These are phyloP conservation scores for Aspergillus egyptiacus DNA, from an alignment of 495 filamentous ascomycete genomes.

Conservation along the genomic window DNA sequence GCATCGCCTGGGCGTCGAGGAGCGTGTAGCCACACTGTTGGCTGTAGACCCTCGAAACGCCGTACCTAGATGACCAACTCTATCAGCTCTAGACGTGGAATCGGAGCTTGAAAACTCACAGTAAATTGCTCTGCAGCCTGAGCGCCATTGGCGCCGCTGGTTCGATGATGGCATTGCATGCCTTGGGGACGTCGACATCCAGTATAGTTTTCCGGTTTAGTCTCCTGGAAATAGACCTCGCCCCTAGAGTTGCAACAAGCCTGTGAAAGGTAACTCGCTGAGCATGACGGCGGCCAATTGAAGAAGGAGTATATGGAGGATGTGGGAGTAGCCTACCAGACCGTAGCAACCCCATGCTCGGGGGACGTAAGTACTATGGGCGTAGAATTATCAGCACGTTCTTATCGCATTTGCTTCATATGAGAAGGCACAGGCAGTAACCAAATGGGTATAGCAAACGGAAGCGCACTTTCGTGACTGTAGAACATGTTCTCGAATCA, in stretches of 20 bases:
- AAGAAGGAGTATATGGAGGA: neutral
- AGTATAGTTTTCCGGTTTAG: conserved; percentile 84
- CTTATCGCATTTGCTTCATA: neutral
- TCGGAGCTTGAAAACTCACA: conserved; percentile 41
- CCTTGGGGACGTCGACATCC: conserved; percentile 78
- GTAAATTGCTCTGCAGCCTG: conserved; percentile 82
- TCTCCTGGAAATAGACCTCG: conserved; percentile 64
- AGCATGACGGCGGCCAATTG: neutral
- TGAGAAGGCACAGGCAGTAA: neutral
- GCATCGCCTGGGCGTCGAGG: conserved; percentile 69
- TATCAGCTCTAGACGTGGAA: neutral
- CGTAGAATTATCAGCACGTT: neutral
- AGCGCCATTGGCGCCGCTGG: conserved; percentile 86
- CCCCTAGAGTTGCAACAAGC: conserved; percentile 86
- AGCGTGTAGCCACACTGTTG: conserved; percentile 86
- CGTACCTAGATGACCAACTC: conserved; percentile 49
- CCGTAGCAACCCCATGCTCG: conserved; percentile 86
- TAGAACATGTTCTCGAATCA: conserved; percentile 72
- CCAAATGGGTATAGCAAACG: neutral
- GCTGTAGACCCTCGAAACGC: conserved; percentile 74
- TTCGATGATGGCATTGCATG: conserved; percentile 77
- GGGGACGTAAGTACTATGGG: conserved; percentile 73
- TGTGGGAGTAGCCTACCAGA: conserved; percentile 57
- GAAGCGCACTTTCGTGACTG: conserved; percentile 72
- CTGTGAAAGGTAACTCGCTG: conserved; percentile 35